These are phyloP conservation scores for Blastocladiella emersonii DNA, from an alignment of 371 early-diverging fungal species.

Conservation along the genomic window DNA sequence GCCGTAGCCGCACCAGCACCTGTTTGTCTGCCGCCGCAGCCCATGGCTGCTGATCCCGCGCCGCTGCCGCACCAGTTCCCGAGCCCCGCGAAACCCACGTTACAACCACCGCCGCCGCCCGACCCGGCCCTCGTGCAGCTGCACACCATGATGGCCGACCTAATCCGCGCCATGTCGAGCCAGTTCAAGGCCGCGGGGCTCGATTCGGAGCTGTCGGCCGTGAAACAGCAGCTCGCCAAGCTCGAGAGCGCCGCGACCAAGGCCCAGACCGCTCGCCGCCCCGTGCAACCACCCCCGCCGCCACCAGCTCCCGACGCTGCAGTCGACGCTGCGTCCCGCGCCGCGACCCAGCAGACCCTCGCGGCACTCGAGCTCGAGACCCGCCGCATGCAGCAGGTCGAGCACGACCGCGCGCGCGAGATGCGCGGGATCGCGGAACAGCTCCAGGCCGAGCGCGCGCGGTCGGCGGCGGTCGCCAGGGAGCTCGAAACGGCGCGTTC, in stretches of 20 bases:
- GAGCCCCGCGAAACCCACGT: too few species aligned
- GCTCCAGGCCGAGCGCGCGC: background rate
- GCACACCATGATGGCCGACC: too few species aligned
- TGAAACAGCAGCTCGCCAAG: background rate
- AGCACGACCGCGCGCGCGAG: background rate
- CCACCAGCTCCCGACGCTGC: background rate
- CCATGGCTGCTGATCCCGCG: too few species aligned
- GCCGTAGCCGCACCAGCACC: too few species aligned
- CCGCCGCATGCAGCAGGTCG: background rate
- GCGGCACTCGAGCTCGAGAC: background rate
- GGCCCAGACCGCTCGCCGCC: background rate
- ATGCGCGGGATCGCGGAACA: background rate
- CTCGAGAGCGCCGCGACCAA: background rate
- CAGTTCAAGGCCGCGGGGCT: too few species aligned
- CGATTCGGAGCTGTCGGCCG: background rate
- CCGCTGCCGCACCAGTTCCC: too few species aligned
- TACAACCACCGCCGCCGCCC: too few species aligned
- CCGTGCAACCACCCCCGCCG: background rate
- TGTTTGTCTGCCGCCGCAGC: too few species aligned
- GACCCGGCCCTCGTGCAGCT: too few species aligned
- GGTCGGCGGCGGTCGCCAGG: background rate
- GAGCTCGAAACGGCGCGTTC: background rate
- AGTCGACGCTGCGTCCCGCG: too few species aligned
- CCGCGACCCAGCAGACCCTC: background rate
- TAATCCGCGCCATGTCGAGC: too few species aligned